Base-by-base conservation (phyloP, 331 rosid species). In the Spiraea crenata region DNA sequence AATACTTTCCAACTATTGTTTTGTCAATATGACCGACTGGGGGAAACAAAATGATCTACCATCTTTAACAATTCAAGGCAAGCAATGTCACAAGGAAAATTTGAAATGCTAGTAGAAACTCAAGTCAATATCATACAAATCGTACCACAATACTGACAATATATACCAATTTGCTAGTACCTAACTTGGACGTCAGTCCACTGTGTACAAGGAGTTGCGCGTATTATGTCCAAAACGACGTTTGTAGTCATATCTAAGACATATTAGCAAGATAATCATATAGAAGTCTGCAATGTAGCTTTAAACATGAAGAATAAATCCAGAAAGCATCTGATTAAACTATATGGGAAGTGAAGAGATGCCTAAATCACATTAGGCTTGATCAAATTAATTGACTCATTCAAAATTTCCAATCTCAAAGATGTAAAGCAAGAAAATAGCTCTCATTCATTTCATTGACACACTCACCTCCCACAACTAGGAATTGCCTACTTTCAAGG, bases 21-120 rank as follows among this genome's bases (percentile, higher is more conserved):
- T 25, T 25, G 31, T 25, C 31, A 25, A 76, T 73, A 86, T 82
- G 84, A 25, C 31, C 31, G 31, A 25, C 31, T 25, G 31, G 31
- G 2, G 31, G 31, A 25, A 25, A 25, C 31, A 25, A 25, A 42
- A 42, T 6, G 9, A 42, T 42, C 47, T 42, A 42, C 5, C 9
- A 2, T 42, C 9, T 3, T n/a, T n/a, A 42, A 42, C 58, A 17
- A 52, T 52, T 52, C 12, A 11, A 34, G 19, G 19, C 57, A 52
- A 15, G 34, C 35, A 7, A 17, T 7, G 34, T 52, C 57, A 52
- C 34, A 52, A 7, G 58, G 58, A 15, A 52, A 52, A 19, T 10
- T n/a, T 2, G 35, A 52, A n/a, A 7, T 52, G 57, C 19, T 52
- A 52, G 16, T 49, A 17, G 54, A 49, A 52, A 52, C 4, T 52